Base-by-base conservation (phyloP, 1,284 basidiomycete species). In the Tremellales sp. region DNA sequence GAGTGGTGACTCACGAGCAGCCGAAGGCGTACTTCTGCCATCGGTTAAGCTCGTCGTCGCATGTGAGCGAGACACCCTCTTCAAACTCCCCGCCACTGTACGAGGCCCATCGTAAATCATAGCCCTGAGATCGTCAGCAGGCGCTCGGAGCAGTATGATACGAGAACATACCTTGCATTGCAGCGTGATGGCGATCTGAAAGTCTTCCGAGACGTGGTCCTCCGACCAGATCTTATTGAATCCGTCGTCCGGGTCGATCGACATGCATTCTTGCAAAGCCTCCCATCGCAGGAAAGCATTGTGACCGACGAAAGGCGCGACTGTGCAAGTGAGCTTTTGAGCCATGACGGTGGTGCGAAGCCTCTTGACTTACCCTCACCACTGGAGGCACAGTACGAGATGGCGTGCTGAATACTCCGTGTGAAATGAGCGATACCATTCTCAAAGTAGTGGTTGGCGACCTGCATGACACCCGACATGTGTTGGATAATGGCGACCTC, bases 21-120 rank as follows among this genome's bases (percentile, higher is more conserved):
- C 87, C 87, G 65, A 85, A 90, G 0, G 85, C 79, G 62, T 90
- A 91, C 65, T 91, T 91, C 58, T 89, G 85, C 88, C 88, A 91
- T 3, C 88, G 73, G 57, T 89, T 89, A 44, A 75, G 45, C 58
- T 75, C 73, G 54, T 75, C 73, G 42, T 72, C 72, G 43, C 59
- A 61, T 4, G 76, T 75, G 10, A 92, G 76, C 0, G 84, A 87
- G n/a, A 92, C 89, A 58, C 89, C 89, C 63, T 92, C 89, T 70
- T 87, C 84, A 76, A 90, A 92, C 0, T 80, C 85, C 31, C 86
- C 81, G 39, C 86, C 80, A 0, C 82, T 84, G 69, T 91, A 91
- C 0, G 85, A 85, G 5, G 87, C 84, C 88, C 87, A 91, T 46
- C 88, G 83, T 50, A 89, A 84, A 54, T 77, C 81, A 70, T 87